Conservation (phyloP, 2,329 filamentous ascomycete genomes). For the Chrysoporthe cubensis region DNA sequence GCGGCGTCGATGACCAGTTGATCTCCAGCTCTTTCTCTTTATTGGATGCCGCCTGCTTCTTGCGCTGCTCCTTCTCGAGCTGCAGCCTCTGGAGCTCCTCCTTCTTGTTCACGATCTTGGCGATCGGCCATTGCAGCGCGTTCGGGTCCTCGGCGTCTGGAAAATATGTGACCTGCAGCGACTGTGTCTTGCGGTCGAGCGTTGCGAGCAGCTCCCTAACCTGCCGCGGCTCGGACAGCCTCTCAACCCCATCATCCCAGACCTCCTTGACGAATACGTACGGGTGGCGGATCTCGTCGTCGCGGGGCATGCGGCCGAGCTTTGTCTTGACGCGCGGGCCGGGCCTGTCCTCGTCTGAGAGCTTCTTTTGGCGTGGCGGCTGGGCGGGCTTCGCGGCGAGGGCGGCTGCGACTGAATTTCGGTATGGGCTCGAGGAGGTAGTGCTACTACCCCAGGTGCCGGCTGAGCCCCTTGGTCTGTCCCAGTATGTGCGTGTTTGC, state of each 20-base stretch:
- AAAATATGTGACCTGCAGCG: constrained; percentile 48
- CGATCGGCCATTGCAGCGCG: constrained; percentile 57
- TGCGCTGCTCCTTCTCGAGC: constrained; percentile 48
- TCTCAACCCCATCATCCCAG: constrained; percentile 43
- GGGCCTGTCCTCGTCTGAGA: constrained; percentile 34
- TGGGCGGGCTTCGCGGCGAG: background rate
- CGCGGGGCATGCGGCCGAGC: constrained; percentile 42
- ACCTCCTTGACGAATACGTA: constrained; percentile 45
- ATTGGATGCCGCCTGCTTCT: constrained; percentile 46
- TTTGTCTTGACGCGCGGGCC: constrained; percentile 28
- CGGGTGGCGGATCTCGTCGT: constrained; percentile 48
- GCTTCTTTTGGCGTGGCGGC: background rate
- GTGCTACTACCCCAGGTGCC: constrained; percentile 1
- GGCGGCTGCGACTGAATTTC: background rate
- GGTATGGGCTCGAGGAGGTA: background rate
- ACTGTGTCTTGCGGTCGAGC: constrained; percentile 40
- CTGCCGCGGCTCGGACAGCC: constrained; percentile 43
- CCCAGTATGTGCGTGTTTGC: constrained; percentile 19
- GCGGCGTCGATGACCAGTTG: constrained; percentile 80
- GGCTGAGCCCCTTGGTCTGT: background rate
- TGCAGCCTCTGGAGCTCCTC: constrained; percentile 49
- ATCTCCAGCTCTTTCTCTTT: constrained; percentile 79
- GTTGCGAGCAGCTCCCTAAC: constrained; percentile 46
- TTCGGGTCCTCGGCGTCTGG: constrained; percentile 39
- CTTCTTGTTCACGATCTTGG: constrained; percentile 68